Evolutionary conservation across 352 stramenopile species (phyloP), one percentile per base, ranked within the genome.

Genomic region (Lagenidium sp.): DNA sequence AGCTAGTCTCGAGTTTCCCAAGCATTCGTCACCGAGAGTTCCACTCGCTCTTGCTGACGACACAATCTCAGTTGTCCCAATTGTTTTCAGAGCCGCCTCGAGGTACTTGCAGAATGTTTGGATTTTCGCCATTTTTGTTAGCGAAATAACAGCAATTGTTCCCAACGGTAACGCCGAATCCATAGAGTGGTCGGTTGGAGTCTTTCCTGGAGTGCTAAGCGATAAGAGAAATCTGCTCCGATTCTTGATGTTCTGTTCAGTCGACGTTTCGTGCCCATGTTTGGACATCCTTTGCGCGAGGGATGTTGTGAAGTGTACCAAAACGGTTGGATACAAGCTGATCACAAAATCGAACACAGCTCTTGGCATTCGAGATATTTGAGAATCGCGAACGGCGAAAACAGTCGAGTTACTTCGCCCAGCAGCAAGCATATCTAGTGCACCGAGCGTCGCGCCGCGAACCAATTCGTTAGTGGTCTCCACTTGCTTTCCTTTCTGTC

Each of bases 321-420:
- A 46, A 1, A 90, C 81, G 0, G 57, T 74, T 18, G 81, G 78
- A 24, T 77, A 50, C 10, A 68, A 60, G 36, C 59, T 82, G 37
- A 94, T 70, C 15, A 94, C 61, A 43, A 81, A 94, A 50, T 94
- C 81, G 31, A 94, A 91, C 19, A 94, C 78, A 41, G 80, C 82
- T 7, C 79, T 65, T 2, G 81, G 81, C 81, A 94, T 94, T 38
- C 88, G 68, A n/a, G 78, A 82, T 36, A 94, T 88, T 41, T 91
- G 76, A 0, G 76, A 94, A 46, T 94, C 81, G 23, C 81, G 81
- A 39, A 90, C 80, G 4, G 81, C 78, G 60, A 90, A 91, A 22
- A 94, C 81, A 0, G 78, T 86, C 10, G 78, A 86, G 32, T 87
- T 84, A 41, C 75, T 87, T 16, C 68, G 57, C 13, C 69, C 68